Evolutionary conservation across 2,329 filamentous ascomycete genomes (phyloP), one percentile per base, ranked within the genome.

Genomic region (Colletotrichum theobromicola): DNA sequence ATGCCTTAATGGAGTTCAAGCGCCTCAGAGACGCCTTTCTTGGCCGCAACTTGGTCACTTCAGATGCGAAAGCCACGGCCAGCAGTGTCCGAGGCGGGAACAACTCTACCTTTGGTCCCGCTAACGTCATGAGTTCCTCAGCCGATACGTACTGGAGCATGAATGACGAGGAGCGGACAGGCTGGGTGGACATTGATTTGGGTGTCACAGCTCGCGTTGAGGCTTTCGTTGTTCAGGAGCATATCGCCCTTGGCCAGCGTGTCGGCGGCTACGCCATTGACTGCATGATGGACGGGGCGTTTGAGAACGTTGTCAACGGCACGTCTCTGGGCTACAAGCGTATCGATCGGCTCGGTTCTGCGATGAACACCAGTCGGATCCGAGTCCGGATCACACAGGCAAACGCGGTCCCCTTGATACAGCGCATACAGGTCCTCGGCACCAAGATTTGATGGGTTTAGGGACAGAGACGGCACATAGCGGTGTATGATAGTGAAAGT

Each of bases 171-270:
- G 53, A 57, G 53, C 24, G 53, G 0, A 57, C 53, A 9, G 53
- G 53, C 5, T 57, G 53, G 53, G 0, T 57, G 2, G 53, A 57
- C 18, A 6, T 57, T 0, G 53, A 57, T 6, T 4, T 57, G 0
- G 53, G 24, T 28, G 7, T 1, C 7, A 57, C 21, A 0, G 21
- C 15, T 28, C 53, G 53, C 26, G 24, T 57, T 0, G 53, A 57
- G 3, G 53, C 53, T 4, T 10, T 57, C 53, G 28, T 57, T 2
- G 0, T 57, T 1, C 53, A 57, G 53, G 53, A 57, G 4, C 53
- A 57, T 0, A 1, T 28, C 7, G 53, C 53, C 0, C 2, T 57
- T 13, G 53, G 53, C 0, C 53, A 57, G 1, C 53, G 53, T 3
- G 24, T 57, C 0, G 53, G 53, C 1, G 53, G 53, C 2, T 57